Evolutionary conservation across 192 early-diverging fungal species (phyloP).

Genomic region (Chytriomyces sp.): DNA sequence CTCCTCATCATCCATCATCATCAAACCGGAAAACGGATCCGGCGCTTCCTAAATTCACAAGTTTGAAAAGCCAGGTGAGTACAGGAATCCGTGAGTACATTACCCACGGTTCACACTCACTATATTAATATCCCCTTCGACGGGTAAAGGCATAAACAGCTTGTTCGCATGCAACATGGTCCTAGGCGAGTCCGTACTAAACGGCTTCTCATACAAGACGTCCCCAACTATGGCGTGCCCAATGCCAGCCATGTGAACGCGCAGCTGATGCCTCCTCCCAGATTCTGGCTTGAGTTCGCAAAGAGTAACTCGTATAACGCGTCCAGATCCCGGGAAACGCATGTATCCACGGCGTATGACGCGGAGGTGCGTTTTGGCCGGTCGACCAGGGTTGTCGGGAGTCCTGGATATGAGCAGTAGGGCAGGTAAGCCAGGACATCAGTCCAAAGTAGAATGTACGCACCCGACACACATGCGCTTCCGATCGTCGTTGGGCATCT

Average conservation of each 20-base stretch:
- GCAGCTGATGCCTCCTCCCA: conserved; percentile 39
- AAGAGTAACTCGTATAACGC: conserved; percentile 23
- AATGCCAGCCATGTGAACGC: conserved; percentile 34
- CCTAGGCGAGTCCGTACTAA: conserved; percentile 21
- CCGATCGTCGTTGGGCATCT: conserved; percentile 1
- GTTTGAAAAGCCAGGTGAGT: not conserved
- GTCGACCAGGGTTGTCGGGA: conserved; percentile 34
- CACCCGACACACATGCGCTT: conserved; percentile 30
- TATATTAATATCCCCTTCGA: conserved; percentile 4
- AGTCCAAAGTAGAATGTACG: not conserved
- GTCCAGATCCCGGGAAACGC: not conserved
- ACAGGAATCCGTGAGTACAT: too few relatives aligned
- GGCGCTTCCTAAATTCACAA: conserved; percentile 2
- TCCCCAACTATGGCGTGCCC: conserved; percentile 42
- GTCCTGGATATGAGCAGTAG: not conserved
- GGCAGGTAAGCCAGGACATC: too few relatives aligned
- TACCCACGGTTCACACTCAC: too few relatives aligned
- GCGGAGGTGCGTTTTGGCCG: not conserved
- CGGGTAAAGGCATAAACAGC: conserved; percentile 2
- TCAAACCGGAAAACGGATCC: not conserved
- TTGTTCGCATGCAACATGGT: conserved; percentile 40
- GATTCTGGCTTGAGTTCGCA: conserved; percentile 31
- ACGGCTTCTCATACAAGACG: conserved; percentile 35
- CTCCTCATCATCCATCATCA: conserved; percentile 1
- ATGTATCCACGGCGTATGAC: conserved; percentile 10